Conservation (phyloP, 139 green algal genomes). For the Chlamydomonas schloesseri region DNA sequence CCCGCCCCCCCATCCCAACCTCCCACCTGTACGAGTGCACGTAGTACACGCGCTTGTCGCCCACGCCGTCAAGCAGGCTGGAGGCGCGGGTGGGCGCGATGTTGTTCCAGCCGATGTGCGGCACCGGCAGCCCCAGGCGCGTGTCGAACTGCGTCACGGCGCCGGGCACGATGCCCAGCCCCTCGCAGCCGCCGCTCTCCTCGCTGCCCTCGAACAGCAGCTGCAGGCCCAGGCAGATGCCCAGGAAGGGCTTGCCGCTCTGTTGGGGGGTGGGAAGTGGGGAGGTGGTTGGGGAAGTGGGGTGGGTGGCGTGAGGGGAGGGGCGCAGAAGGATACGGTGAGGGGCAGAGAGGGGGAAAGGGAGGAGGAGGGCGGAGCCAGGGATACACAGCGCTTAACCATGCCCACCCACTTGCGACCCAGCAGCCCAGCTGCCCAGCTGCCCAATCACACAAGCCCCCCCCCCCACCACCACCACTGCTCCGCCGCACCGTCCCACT, state of each 20-base stretch:
- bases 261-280: conserved; percentile 31
- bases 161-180: conserved; percentile 93
- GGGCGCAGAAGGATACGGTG: neutral
- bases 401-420: too few species aligned
- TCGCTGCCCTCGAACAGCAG: conserved; percentile 97
- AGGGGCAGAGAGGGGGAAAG: neutral
- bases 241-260: conserved; percentile 90
- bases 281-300: neutral
- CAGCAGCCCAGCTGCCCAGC: too few species aligned
- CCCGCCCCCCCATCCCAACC: too few species aligned
- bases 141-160: conserved; percentile 78
- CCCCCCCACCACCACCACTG: too few species aligned
- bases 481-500: too few species aligned
- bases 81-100: conserved; percentile 63
- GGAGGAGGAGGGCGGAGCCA: too few species aligned
- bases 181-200: conserved; percentile 95
- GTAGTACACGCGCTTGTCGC: conserved; percentile 94
- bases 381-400: too few species aligned
- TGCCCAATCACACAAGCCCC: too few species aligned
- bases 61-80: conserved; percentile 72
- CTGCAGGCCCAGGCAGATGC: conserved; percentile 98
- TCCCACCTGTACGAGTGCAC: conserved; percentile 94
- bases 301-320: too few species aligned
- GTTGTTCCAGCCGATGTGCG: conserved; percentile 99
- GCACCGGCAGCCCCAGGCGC: conserved; percentile 85